Evolutionary conservation across 371 early-diverging fungal species (phyloP).

Genomic region (Mortierella sp.): DNA sequence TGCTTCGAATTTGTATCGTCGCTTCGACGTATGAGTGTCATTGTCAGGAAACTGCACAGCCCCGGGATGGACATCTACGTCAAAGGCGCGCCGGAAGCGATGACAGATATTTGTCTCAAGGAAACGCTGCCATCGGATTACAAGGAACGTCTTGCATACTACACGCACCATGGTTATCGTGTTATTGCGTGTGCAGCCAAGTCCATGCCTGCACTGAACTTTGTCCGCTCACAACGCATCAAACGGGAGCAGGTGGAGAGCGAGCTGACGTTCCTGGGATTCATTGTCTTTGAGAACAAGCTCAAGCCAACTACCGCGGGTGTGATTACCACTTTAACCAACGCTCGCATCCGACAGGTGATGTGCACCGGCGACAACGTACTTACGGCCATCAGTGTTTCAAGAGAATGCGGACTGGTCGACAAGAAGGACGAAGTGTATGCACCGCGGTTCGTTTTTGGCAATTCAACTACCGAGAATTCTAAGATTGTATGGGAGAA

Average conservation of each 20-base stretch:
- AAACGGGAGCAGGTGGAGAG: constrained; percentile 89
- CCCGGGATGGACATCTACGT: constrained; percentile 88
- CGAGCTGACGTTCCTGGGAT: constrained; percentile 91
- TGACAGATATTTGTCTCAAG: constrained; percentile 85
- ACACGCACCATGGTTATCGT: constrained; percentile 95
- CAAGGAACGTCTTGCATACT: constrained; percentile 77
- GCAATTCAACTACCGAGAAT: constrained; percentile 61
- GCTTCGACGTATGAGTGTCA: constrained; percentile 95
- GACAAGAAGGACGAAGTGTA: constrained; percentile 65
- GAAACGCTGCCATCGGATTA: constrained; percentile 88
- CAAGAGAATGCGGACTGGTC: constrained; percentile 89
- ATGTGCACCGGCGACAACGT: constrained; percentile 99
- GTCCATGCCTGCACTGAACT: constrained; percentile 73
- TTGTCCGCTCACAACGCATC: constrained; percentile 82
- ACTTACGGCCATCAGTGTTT: constrained; percentile 97
- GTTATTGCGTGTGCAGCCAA: constrained; percentile 94
- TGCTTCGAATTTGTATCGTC: constrained; percentile 96
- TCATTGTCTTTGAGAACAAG: constrained; percentile 99
- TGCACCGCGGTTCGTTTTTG: constrained; percentile 64
- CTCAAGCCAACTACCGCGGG: constrained; percentile 89
- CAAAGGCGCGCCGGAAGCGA: constrained; percentile 98
- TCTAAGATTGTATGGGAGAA: constrained; percentile 81
- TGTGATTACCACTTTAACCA: constrained; percentile 85
- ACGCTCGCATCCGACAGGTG: constrained; percentile 91
- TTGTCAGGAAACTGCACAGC: constrained; percentile 79